Base-by-base conservation (phyloP, 1,284 basidiomycete species). In the Fomitopsis schrenkii region DNA sequence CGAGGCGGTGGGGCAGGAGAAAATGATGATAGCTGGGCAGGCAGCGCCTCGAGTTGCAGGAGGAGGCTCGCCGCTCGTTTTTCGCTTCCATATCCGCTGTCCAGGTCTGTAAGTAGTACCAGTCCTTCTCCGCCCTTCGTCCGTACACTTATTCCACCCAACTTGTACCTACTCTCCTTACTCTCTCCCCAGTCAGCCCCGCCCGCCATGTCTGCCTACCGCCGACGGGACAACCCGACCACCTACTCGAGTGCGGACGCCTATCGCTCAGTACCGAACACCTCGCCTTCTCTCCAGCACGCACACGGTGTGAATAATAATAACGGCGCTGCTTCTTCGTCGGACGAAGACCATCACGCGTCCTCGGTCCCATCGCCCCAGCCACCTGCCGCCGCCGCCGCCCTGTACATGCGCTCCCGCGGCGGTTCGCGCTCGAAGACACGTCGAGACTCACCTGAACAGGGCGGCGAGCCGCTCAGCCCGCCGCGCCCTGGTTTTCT, bases 401-500 rank as follows among this genome's bases (percentile, higher is more conserved):
- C 22, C 22, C 22, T 64, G 17, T 66, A 68, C 41, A 38, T 66
- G 30, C 64, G 61, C 19, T 15, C 52, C 33, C 61, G 61, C 53
- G 33, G 54, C 8, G 41, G 52, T 41, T 59, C 58, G 3, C 52
- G 57, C 59, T 17, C 68, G 62, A 41, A 66, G 64, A 46, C 60
- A 45, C 63, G 52, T 53, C 50, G 66, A 62, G 46, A 61, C 22
- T 44, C 50, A 1, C n/a, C 26, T 7, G 57, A 63, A 62, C 36
- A 64, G 62, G 45, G 62, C 67, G 8, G 63, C 26, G 63, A 66
- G 33, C 52, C 69, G 26, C 64, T 62, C 22, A 52, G 44, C 35
- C 70, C 71, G n/a, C 71, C 72, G 3, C 68, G 71, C 15, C 71
- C 72, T 3, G 59, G 62, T 63, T 72, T 75, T 67, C 57, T 74